Evolutionary conservation across 306 rosid species (phyloP), one percentile per base, ranked within the genome.

Genomic region (Trifolium dubium): DNA sequence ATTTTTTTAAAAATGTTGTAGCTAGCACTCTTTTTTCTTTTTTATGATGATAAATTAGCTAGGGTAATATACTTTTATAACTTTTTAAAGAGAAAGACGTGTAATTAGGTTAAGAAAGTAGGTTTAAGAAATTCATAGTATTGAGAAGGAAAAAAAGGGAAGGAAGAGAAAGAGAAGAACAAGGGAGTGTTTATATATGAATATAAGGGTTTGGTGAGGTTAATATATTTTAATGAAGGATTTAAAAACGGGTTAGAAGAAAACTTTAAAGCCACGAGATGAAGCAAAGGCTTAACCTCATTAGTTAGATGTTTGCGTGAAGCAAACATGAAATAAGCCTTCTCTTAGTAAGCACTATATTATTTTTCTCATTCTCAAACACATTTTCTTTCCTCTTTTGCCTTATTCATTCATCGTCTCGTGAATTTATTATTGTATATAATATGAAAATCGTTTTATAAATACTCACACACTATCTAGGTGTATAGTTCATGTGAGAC

Each of bases 211-310:
- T 81, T 86, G 91, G 88, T 84, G 89, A 82, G 81, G 77, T 53
- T 44, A 55, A 39, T 65, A 76, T 72, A 43, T 70, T 71, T 64
- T 71, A 82, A 79, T 81, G 83, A 78, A 77, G 76, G 74, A 18
- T 73, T 69, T 70, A 75, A 72, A 72, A 67, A 73, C 28, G 78
- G 76, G 71, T 58, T 29, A 74, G 44, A 77, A 59, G 75, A 75
- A 83, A 91, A 69, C 96, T 93, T 91, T 88, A 88, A 91, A 89
- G 98, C 86, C 96, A 91, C 92, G 97, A 90, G 91, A 89, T 74
- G 78, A 85, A 88, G 89, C 85, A 89, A 88, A 85, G 87, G 75
- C 74, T 86, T 89, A 88, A 82, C 86, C 64, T 80, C 69, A 81
- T 85, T 87, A 90, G 86, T 85, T 86, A 85, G 88, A 82, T 82